These are phyloP conservation scores for Cryphonectria radicalis DNA, from an alignment of 2,329 filamentous ascomycete genomes.

Conservation along the genomic window DNA sequence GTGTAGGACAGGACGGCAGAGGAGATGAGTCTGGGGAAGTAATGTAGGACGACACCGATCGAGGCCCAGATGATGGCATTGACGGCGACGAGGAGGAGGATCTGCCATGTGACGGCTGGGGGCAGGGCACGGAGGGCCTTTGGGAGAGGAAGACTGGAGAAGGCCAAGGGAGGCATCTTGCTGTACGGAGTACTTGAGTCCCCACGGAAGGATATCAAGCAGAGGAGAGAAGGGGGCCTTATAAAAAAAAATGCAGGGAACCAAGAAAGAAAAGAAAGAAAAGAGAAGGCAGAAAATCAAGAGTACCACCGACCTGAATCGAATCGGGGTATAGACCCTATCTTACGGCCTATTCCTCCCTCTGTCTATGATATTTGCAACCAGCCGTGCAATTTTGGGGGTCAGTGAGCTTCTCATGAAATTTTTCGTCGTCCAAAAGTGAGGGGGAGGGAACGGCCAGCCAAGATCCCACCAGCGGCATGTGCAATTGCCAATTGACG, in stretches of 20 bases:
- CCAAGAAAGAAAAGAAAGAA: neutral
- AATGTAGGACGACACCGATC: conserved; percentile 56
- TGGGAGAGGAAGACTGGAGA: conserved; percentile 35
- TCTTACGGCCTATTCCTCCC: neutral
- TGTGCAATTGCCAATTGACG: neutral
- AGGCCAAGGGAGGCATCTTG: conserved; percentile 29
- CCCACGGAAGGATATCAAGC: neutral
- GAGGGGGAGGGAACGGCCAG: conserved; percentile 1
- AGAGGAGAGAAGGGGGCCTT: neutral
- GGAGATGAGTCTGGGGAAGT: conserved; percentile 68
- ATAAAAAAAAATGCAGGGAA: neutral
- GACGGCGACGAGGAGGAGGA: conserved; percentile 51
- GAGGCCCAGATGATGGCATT: conserved; percentile 62
- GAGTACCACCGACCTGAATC: neutral
- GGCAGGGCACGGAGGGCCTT: conserved; percentile 38
- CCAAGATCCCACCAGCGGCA: too few relatives aligned
- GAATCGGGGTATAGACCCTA: neutral
- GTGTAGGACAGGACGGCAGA: conserved; percentile 86
- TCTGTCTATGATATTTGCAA: neutral
- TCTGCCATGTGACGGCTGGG: conserved; percentile 49
- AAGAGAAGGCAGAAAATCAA: neutral
- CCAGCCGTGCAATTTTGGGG: neutral
- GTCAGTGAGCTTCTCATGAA: neutral
- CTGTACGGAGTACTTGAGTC: neutral
- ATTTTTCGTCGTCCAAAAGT: conserved; percentile 1